Percentiles rank a stretch among this genome's conserved stretches.
Evolutionary conservation across 352 stramenopile genomes (phyloP).

Genomic region (Pythium brassicae): DNA sequence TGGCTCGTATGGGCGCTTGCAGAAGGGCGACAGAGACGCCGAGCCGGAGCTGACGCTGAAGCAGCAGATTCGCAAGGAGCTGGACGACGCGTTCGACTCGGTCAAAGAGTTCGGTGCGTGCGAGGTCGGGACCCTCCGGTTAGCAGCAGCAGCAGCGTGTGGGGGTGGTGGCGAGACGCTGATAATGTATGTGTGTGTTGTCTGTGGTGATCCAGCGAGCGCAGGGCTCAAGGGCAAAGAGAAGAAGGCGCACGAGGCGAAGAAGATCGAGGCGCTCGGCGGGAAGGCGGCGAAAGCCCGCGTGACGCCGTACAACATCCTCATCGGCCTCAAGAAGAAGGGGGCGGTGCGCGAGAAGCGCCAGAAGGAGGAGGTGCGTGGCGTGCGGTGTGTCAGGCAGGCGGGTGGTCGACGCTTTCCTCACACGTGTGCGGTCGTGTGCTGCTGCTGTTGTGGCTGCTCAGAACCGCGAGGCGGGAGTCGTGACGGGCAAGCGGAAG

Average conservation of each 20-base stretch:
- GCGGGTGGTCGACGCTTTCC: neutral
- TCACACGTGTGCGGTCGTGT: neutral
- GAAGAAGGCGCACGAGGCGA: conserved; percentile 69
- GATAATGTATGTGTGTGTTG: neutral
- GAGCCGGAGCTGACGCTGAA: conserved; percentile 39
- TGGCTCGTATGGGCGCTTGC: neutral
- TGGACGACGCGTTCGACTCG: conserved; percentile 66
- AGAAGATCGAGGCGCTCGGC: conserved; percentile 65
- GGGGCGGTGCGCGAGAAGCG: conserved; percentile 40
- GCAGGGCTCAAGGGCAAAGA: conserved; percentile 72
- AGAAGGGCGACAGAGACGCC: conserved; percentile 26
- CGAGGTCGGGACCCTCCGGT: too few relatives aligned
- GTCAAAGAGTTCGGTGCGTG: conserved; percentile 65
- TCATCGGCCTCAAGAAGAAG: conserved; percentile 72
- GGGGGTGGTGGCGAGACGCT: too few relatives aligned
- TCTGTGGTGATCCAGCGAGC: conserved; percentile 21
- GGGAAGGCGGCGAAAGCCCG: conserved; percentile 54
- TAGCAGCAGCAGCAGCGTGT: too few relatives aligned
- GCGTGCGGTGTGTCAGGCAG: neutral
- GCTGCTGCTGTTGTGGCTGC: conserved; percentile 6
- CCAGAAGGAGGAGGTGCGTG: conserved; percentile 52
- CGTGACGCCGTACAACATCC: conserved; percentile 66
- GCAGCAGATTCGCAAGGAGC: conserved; percentile 74
- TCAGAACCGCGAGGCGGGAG: conserved; percentile 64
- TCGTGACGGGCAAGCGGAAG: conserved; percentile 70